Evolutionary conservation across 176 grass and related monocot species (phyloP).

Genomic region (Phoenix roebelenii): DNA sequence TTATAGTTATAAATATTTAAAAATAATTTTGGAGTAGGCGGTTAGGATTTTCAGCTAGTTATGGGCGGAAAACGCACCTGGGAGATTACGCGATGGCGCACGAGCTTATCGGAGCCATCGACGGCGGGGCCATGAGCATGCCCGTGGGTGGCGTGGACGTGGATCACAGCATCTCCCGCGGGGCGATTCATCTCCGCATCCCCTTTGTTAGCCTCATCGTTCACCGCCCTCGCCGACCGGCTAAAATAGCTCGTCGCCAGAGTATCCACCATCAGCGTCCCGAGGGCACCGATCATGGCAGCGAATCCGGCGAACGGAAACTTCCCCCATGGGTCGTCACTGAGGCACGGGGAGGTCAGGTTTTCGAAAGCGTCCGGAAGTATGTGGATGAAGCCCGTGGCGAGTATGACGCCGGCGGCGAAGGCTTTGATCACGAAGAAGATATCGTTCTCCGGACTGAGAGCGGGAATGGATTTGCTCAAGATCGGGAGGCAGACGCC

Average conservation of each 20-base stretch:
- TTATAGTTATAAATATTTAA: too few species aligned
- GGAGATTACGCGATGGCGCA: neutral
- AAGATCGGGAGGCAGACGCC: slow-evolving; percentile 43
- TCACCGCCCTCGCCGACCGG: neutral
- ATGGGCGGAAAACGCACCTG: neutral
- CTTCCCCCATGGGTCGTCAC: slow-evolving; percentile 30
- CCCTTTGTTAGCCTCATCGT: slow-evolving; percentile 8
- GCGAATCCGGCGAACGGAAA: slow-evolving; percentile 50
- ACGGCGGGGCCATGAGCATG: neutral
- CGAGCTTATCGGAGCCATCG: slow-evolving; percentile 1
- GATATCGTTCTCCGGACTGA: slow-evolving; percentile 33
- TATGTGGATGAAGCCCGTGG: slow-evolving; percentile 69
- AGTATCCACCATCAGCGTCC: slow-evolving; percentile 50
- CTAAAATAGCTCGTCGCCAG: slow-evolving; percentile 50
- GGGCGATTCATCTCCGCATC: neutral
- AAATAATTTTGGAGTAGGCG: too few species aligned
- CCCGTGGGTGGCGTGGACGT: neutral
- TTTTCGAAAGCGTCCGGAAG: slow-evolving; percentile 48
- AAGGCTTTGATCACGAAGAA: slow-evolving; percentile 73
- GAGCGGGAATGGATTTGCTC: slow-evolving; percentile 25
- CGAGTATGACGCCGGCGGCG: slow-evolving; percentile 69
- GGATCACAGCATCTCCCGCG: neutral
- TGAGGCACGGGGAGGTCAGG: slow-evolving; percentile 54
- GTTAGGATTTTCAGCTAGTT: too few species aligned
- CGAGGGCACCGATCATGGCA: slow-evolving; percentile 57